Conservation (phyloP, 257 asterid species). For the Paulownia fortunei region DNA sequence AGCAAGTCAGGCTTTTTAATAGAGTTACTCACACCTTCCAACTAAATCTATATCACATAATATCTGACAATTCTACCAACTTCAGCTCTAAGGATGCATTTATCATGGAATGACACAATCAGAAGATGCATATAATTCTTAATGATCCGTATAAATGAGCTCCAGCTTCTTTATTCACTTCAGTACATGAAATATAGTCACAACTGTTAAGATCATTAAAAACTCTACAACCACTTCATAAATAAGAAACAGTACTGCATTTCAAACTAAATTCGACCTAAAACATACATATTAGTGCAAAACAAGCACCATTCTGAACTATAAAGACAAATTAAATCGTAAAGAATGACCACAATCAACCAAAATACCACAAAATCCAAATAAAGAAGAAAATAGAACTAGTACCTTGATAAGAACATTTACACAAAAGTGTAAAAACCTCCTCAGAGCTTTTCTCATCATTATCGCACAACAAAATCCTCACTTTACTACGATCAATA, state of each 20-base stretch:
- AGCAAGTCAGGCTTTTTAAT: background rate
- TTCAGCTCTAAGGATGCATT: background rate
- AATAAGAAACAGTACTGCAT: background rate
- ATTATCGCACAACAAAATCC: conserved; percentile 80
- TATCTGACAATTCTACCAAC: background rate
- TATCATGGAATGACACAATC: background rate
- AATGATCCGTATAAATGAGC: background rate
- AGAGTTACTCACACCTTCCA: background rate
- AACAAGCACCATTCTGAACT: too few relatives aligned
- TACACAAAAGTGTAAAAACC: conserved; percentile 66
- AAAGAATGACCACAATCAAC: too few relatives aligned
- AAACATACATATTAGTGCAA: too few relatives aligned
- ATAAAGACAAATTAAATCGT: too few relatives aligned
- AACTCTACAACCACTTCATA: background rate
- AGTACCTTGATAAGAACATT: conserved; percentile 86
- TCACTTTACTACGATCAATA: conserved; percentile 79
- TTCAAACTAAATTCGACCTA: background rate
- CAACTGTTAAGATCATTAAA: background rate
- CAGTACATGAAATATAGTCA: conserved; percentile 8
- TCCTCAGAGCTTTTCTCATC: conserved; percentile 71
- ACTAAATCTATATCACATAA: background rate
- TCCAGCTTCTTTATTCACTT: conserved; percentile 4
- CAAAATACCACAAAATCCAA: background rate
- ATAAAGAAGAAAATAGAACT: background rate
- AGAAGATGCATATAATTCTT: conserved; percentile 7